Base-by-base conservation (phyloP, 2,329 filamentous ascomycete species). In the Cercospora sojina region DNA sequence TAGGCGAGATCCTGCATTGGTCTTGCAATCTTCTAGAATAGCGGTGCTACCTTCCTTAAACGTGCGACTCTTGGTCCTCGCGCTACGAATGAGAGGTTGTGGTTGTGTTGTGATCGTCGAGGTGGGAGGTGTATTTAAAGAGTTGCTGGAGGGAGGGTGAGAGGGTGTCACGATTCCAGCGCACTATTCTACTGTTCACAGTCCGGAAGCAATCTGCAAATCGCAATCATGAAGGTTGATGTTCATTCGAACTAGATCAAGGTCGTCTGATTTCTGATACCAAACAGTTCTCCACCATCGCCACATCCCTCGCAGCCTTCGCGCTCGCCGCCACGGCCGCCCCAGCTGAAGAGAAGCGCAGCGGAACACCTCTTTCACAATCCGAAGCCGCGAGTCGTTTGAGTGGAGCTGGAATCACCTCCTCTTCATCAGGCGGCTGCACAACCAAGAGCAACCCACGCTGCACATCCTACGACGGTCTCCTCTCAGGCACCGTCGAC, bases 401-500 rank as follows among this genome's bases (percentile, higher is more conserved):
- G 0, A 32, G 18, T 5, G 32, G 16, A 32, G 61, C 47, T 16
- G 65, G 65, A 35, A 64, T 67, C 20, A 32, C 41, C 29, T 31
- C 60, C 10, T 25, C 32, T 53, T 67, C 65, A 25, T 60, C 65
- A 6, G 61, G 65, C 32, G 57, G 65, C 25, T 67, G 65, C 56
- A 67, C 65, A 38, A 59, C 16, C 29, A 55, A 53, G 31, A 55
- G 51, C 25, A 67, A 64, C 32, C 32, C 49, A 3, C 20, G 31
- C n/a, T 67, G 61, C 56, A 64, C 65, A 13, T 67, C 65, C 20
- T 60, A 64, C 47, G 29, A 56, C 3, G 65, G 60, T 20, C 43
- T 67, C 43, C 49, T 64, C 27, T 64, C 65, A 12, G 65, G 65
- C 25, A 60, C 65, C 3, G 65, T 67, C 43, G 43, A 64, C 18